Percentiles rank a stretch among this genome's conserved stretches.
Conservation (phyloP, 805 yeast genomes). For the Saccharomycopsis synnaedendra region DNA sequence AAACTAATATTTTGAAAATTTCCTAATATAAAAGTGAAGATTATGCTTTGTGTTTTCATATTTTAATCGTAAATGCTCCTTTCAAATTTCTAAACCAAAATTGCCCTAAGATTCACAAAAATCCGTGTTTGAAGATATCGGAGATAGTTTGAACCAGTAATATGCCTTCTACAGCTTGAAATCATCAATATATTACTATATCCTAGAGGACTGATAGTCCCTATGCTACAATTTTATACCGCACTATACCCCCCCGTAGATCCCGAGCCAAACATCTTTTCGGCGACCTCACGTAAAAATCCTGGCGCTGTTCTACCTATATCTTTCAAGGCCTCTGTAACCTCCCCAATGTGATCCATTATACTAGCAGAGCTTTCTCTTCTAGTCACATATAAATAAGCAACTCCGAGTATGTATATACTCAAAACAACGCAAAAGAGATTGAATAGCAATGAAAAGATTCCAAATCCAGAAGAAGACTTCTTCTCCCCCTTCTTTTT, state of each 20-base stretch:
- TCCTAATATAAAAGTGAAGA: no score
- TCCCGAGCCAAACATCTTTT: conserved; percentile 43
- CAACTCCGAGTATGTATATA: conserved; percentile 60
- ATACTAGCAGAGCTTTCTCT: conserved; percentile 61
- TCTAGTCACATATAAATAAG: conserved; percentile 66
- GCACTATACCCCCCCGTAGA: conserved; percentile 85
- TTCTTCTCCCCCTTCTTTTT: conserved; percentile 19
- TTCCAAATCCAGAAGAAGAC: conserved; percentile 36
- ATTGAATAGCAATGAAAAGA: conserved; percentile 71
- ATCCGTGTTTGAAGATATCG: no score
- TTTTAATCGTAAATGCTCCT: no score
- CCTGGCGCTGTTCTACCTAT: conserved; percentile 49
- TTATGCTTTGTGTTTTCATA: no score
- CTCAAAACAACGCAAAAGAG: conserved; percentile 58
- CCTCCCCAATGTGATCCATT: conserved; percentile 62
- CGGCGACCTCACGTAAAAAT: conserved; percentile 54
- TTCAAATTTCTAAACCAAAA: no score
- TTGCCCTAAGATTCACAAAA: no score
- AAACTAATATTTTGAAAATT: no score
- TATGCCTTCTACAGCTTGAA: no score
- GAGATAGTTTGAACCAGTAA: no score
- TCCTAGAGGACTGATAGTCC: no score
- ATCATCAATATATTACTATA: no score
- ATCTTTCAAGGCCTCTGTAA: conserved; percentile 55
- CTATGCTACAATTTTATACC: conserved; percentile 33